Evolutionary conservation across 192 early-diverging fungal species (phyloP).

Genomic region (Entophlyctis luteolus): DNA sequence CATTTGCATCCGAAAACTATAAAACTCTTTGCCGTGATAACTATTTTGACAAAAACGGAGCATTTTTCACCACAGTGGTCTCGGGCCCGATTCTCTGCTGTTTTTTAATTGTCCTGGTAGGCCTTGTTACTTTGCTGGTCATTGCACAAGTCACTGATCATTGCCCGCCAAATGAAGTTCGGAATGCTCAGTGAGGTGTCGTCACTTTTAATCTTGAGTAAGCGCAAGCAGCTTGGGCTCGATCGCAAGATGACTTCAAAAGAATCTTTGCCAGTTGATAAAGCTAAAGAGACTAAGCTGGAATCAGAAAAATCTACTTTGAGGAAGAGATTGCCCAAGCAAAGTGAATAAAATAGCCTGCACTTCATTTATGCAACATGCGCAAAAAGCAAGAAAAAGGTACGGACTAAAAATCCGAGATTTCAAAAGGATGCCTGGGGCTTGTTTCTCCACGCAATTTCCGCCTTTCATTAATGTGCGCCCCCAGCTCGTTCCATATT

Average conservation of each 20-base stretch:
- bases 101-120: constrained; percentile 28
- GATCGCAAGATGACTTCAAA: not conserved
- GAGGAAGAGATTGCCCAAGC: too few species aligned
- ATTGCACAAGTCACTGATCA: too few species aligned
- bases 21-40: constrained; percentile 17
- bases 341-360: too few species aligned
- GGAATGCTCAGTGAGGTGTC: constrained; percentile 15
- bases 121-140: not conserved
- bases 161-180: not conserved
- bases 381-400: too few species aligned
- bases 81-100: constrained; percentile 30
- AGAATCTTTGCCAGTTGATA: too few species aligned
- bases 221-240: constrained; percentile 14
- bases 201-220: not conserved
- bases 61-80: constrained; percentile 34
- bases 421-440: constrained; percentile 13
- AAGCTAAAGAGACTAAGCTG: too few species aligned
- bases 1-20: constrained; percentile 16
- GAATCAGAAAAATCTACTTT: too few species aligned
- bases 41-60: constrained; percentile 39
- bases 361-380: too few species aligned
- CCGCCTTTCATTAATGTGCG: constrained; percentile 17
- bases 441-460: constrained; percentile 13
- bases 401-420: too few species aligned
- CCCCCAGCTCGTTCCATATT: constrained; percentile 9